These are phyloP conservation scores for Trichoderma aggressivum DNA, from an alignment of 2,329 filamentous ascomycete species.

Conservation along the genomic window DNA sequence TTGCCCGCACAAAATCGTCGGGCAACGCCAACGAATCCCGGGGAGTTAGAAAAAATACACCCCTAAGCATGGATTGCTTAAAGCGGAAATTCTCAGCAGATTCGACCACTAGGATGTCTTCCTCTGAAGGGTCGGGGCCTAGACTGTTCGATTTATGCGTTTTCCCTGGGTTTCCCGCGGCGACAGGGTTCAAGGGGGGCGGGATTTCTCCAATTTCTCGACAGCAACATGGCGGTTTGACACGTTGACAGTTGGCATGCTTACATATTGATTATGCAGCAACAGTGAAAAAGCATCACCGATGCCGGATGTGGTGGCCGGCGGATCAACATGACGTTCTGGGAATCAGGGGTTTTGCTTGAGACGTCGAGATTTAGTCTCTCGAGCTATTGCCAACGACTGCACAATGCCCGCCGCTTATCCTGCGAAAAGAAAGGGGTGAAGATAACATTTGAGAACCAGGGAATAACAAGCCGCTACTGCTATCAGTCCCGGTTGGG, in stretches of 20 bases:
- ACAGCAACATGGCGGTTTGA: not conserved
- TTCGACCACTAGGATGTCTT: constrained; percentile 13
- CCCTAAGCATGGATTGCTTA: constrained; percentile 9
- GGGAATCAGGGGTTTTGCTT: not conserved
- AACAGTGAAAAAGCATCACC: not conserved
- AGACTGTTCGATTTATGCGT: not conserved
- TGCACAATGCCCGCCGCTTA: not conserved
- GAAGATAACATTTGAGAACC: not conserved
- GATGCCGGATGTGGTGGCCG: not conserved
- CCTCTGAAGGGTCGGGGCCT: not conserved
- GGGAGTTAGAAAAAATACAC: not conserved
- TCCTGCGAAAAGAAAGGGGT: not conserved
- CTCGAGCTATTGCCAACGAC: not conserved
- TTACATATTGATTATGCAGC: not conserved
- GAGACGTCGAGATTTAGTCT: not conserved
- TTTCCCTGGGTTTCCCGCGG: constrained; percentile 7
- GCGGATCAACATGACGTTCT: not conserved
- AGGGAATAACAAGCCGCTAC: not conserved
- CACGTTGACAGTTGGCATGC: not conserved
- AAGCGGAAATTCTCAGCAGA: constrained; percentile 16
- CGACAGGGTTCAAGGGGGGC: not conserved
- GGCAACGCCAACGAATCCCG: not conserved
- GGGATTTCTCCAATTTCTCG: not conserved
- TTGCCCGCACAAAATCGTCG: not conserved
- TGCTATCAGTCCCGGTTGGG: not conserved